Conservation (phyloP, 2,329 filamentous ascomycete genomes). For the Aspergillus awamori region DNA sequence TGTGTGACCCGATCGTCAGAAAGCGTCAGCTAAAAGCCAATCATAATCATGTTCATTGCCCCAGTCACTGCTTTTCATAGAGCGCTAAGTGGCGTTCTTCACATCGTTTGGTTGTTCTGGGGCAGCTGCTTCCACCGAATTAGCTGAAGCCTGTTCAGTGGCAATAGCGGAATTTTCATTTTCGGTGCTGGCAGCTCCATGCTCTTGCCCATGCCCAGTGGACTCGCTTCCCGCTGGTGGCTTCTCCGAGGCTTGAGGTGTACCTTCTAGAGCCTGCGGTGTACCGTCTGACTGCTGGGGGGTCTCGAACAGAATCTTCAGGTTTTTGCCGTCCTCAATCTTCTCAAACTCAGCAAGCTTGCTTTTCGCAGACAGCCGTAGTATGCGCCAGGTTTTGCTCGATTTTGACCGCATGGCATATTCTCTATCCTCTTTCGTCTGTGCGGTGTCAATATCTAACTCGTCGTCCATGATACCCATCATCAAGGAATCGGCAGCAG, state of each 20-base stretch:
- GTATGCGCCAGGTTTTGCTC: slow-evolving; percentile 86
- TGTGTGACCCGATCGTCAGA: neutral
- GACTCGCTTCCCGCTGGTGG: slow-evolving; percentile 17
- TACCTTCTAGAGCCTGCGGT: slow-evolving; percentile 23
- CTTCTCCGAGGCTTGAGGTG: slow-evolving; percentile 28
- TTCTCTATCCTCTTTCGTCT: slow-evolving; percentile 63
- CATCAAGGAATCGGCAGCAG: slow-evolving; percentile 70
- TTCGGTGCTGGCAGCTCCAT: slow-evolving; percentile 8
- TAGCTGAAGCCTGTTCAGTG: slow-evolving; percentile 14
- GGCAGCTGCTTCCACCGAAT: slow-evolving; percentile 15
- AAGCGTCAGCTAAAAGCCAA: slow-evolving; percentile 13
- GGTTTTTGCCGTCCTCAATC: slow-evolving; percentile 78
- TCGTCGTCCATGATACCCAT: slow-evolving; percentile 76
- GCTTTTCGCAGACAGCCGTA: slow-evolving; percentile 75
- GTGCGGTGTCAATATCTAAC: slow-evolving; percentile 82
- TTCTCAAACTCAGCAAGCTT: slow-evolving; percentile 81
- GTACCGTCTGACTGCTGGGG: slow-evolving; percentile 24
- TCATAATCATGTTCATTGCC: slow-evolving; percentile 4
- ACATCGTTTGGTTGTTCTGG: slow-evolving; percentile 17
- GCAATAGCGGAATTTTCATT: slow-evolving; percentile 8
- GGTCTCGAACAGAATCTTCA: slow-evolving; percentile 54
- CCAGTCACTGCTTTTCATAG: neutral
- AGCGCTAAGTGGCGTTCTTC: slow-evolving; percentile 14
- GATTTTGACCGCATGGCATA: slow-evolving; percentile 70
- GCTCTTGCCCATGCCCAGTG: slow-evolving; percentile 12